Evolutionary conservation across 176 grass and related monocot species (phyloP).

Genomic region (Bothriochloa decipiens): DNA sequence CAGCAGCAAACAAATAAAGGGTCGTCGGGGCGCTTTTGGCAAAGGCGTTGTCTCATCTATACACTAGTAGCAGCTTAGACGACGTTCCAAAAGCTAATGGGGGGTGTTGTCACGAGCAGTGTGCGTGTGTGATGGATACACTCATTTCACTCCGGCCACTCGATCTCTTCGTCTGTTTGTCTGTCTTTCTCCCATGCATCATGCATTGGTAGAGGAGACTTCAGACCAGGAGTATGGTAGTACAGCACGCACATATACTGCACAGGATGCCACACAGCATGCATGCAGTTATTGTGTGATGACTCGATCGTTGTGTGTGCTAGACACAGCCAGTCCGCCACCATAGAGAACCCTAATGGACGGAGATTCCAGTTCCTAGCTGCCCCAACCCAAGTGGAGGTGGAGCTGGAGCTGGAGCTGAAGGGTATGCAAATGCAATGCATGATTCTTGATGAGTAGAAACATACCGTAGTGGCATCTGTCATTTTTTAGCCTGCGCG

Average conservation of each 20-base stretch:
- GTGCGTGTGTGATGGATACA: background rate
- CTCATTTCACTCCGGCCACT: background rate
- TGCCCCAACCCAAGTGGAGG: background rate
- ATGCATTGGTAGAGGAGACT: no score
- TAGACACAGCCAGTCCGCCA: no score
- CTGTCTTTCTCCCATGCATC: background rate
- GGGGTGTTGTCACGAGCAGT: conserved; percentile 31
- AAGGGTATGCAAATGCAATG: background rate
- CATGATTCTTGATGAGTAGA: conserved; percentile 46
- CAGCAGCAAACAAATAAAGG: background rate
- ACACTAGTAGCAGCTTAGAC: background rate
- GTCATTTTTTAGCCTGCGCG: background rate
- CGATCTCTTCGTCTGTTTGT: background rate
- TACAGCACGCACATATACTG: background rate
- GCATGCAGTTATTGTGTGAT: no score
- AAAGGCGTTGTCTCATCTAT: conserved; percentile 43
- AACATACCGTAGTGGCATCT: conserved; percentile 44
- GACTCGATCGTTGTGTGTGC: no score
- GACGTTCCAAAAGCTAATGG: conserved; percentile 18
- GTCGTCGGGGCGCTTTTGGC: background rate
- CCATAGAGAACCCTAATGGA: no score
- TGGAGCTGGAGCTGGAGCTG: background rate
- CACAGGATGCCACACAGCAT: no score
- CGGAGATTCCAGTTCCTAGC: background rate
- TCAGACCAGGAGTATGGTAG: background rate